Evolutionary conservation across 306 rosid species (phyloP), one percentile per base, ranked within the genome.

Genomic region (Vicia sativa): DNA sequence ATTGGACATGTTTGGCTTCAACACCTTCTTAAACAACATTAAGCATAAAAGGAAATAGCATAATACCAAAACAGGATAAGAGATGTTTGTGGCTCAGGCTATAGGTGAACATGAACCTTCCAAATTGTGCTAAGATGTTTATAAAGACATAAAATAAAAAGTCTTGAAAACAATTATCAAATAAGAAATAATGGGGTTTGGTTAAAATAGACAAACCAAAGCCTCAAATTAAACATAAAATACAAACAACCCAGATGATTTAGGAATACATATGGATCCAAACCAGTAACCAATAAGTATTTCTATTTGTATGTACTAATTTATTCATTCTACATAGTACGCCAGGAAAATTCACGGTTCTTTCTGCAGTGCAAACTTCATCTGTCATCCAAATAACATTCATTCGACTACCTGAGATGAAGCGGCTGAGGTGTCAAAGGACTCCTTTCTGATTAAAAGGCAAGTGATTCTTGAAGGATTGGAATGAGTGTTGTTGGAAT

Each of bases 381-480:
- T 21, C 16, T 67, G 14, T 34, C 39, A 7, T 41, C 44, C 37
- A 72, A 66, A 19, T 42, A 74, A 12, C 7, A 39, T 31, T 85
- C 80, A 91, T 63, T 80, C 93, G 55, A 38, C 71, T 64, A 72
- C 79, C 79, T 81, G 88, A 46, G 90, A 73, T 0, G 88, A 76
- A 77, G 90, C 76, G 57, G 76, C 67, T 12, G 83, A 76, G 23
- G 88, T 77, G 43, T 85, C 96, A 29, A 92, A 92, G 8, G 96
- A 89, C 68, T 79, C 89, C 86, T 81, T 89, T 86, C 95, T 82
- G 63, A 89, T 81, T 52, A 92, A 68, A 50, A 92, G 92, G 71
- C 96, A 84, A 49, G 93, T 92, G 79, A 92, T 84, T 77, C 65
- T 87, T 7, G 96, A 85, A 62, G 95, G 85, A 72, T 57, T 85